Evolutionary conservation across 306 rosid species (phyloP), one percentile per base, ranked within the genome.

Genomic region (Senna siamea): DNA sequence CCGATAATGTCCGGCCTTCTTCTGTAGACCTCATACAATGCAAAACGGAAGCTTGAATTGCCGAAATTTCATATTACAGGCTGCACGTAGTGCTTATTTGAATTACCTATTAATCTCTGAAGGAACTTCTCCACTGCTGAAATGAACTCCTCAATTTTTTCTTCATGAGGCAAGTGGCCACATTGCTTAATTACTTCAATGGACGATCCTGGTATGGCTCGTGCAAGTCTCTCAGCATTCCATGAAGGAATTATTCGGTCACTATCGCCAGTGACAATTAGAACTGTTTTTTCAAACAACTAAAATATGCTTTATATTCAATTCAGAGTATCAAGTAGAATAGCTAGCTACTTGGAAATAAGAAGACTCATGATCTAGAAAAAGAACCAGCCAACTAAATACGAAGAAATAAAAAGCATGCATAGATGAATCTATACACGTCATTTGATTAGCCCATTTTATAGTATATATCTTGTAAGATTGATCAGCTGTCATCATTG

Each of bases 111-210:
- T 80, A 83, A 68, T 48, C 57, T 84, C 2, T 63, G 83, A 53
- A 91, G 83, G 82, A 93, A 93, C 78, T 79, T 93, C 71, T 89
- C 86, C 80, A 89, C 96, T 51, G 88, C 53, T 51, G 91, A 80
- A 50, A 87, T 64, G 75, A 93, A 91, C 69, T 91, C 97, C 14
- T 89, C 87, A 72, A 81, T 87, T 76, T 89, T 93, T 85, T 93
- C 98, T 87, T 93, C 96, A 18, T 91, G 97, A 7, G 97, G 97
- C 74, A 91, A 75, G 86, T 93, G 98, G 22, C 98, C 98, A 51
- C 97, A 91, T 5, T 83, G 86, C 78, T 89, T 89, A 70, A 93
- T 88, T 59, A 91, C 76, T 83, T 89, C 94, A 66, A 88, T 15
- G 19, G 74, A 78, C 40, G 94, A 87, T 61, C 94, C 98, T 14